Evolutionary conservation across 306 rosid species (phyloP), one percentile per base, ranked within the genome.

Genomic region (Glycine latifolia): DNA sequence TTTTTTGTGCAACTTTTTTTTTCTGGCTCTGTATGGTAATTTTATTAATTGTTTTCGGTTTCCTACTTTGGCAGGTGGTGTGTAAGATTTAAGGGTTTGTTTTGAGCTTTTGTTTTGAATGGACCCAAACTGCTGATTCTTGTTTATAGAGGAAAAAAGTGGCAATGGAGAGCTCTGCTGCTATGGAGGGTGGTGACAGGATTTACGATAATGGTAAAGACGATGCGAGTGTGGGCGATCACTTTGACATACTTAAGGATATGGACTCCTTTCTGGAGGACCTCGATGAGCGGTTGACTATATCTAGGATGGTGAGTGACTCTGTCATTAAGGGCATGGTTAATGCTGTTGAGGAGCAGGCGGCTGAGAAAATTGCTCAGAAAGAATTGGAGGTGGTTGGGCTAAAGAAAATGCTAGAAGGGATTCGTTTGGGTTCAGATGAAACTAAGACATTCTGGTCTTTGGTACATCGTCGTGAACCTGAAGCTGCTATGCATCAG

Each of bases 281-380:
- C 37, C 78, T 96, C 3, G 76, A 86, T 58, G 94, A 87, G 37
- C 85, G 88, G 87, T 65, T 93, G 87, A 86, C 87, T 39, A 80
- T 96, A n/a, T 93, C 98, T 5, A 87, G 97, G 87, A 87, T 93
- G 97, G 99, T 93, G 56, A 92, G 92, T 66, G 98, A 96, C 73
- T 89, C 97, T 13, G 81, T 96, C 67, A 82, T 93, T 59, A 93
- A 86, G 88, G 97, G 97, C 73, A 87, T 89, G 90, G 91, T 96
- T 81, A 83, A 84, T 85, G 97, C 94, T 2, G 67, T 96, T 43
- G 84, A 88, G 69, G 87, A 89, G 60, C 93, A 89, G 77, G 94
- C 98, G 20, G 89, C 79, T 26, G 94, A 91, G 92, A 87, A 79
- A 83, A 85, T 95, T 60, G 80, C 92, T 54, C 87, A 68, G 86